phyloP scores from a whole-genome alignment of 177 flowering plant genomes.

The Vitis hybrid region DNA sequence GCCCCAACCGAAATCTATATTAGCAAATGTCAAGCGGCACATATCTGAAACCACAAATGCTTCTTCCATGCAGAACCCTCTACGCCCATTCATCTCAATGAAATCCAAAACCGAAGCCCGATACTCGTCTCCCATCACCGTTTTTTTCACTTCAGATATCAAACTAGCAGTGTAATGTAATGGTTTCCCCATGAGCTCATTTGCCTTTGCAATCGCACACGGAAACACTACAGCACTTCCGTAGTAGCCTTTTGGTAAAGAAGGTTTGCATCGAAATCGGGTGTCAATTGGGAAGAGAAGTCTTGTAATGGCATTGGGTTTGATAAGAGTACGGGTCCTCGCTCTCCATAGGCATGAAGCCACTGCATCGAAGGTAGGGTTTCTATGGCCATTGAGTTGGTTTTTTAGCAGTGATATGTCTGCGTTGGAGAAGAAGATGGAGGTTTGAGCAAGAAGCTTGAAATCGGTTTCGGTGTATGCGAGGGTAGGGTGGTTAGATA shows the following conservation, averaged over 20 bases:
- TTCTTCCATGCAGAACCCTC: slow-evolving; percentile 21
- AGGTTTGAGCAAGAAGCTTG: slow-evolving; percentile 22
- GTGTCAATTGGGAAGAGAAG: slow-evolving; percentile 30
- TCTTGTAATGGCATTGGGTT: slow-evolving; percentile 11
- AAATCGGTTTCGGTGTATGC: slow-evolving; percentile 14
- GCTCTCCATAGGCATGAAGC: slow-evolving; percentile 29
- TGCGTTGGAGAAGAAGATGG: slow-evolving; percentile 20
- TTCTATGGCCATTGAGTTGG: slow-evolving; percentile 11
- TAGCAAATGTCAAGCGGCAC: slow-evolving; percentile 22
- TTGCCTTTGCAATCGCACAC: slow-evolving; percentile 11
- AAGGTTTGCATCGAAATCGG: slow-evolving; percentile 22
- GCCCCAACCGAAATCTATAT: slow-evolving; percentile 33
- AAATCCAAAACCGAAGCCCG: slow-evolving; percentile 28
- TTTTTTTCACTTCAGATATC: slow-evolving; percentile 18
- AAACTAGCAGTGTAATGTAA: slow-evolving; percentile 16
- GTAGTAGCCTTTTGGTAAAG: slow-evolving; percentile 21
- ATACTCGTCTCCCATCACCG: slow-evolving; percentile 20
- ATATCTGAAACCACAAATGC: slow-evolving; percentile 25
- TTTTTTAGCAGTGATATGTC: slow-evolving; percentile 17
- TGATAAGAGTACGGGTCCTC: slow-evolving; percentile 18
- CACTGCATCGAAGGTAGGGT: slow-evolving; percentile 22
- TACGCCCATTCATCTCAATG: slow-evolving; percentile 21
- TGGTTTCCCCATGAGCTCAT: slow-evolving; percentile 10
- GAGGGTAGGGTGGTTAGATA: background rate
- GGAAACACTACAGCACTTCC: slow-evolving; percentile 27